Evolutionary conservation across 1,139 yeast genomes (phyloP).

Genomic region (Yamadazyma sp.): DNA sequence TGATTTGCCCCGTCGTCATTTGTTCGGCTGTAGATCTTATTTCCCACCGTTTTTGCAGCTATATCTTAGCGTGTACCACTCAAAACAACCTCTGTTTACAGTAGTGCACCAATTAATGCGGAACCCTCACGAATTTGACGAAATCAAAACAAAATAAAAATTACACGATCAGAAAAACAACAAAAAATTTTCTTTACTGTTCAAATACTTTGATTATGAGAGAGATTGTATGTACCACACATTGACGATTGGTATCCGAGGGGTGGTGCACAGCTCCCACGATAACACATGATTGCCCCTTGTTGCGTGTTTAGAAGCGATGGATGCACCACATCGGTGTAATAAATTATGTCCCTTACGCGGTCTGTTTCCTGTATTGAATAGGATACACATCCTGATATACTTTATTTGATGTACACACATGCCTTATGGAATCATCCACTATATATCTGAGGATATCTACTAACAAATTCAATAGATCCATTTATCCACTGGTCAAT

Average conservation of each 20-base stretch:
- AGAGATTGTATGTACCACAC: constrained; percentile 51
- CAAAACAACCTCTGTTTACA: not conserved
- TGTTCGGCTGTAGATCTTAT: no score
- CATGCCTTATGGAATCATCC: no score
- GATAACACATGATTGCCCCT: not conserved
- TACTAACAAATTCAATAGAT: constrained; percentile 47
- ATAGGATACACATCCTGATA: not conserved
- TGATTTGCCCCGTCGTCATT: no score
- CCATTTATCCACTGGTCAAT: constrained; percentile 96
- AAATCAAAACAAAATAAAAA: constrained; percentile 18
- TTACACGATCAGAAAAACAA: constrained; percentile 16
- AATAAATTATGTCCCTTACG: not conserved
- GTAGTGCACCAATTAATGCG: not conserved
- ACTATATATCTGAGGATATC: constrained; percentile 11
- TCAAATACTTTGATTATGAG: constrained; percentile 38
- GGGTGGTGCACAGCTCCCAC: not conserved
- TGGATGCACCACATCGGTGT: not conserved
- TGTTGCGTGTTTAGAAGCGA: not conserved
- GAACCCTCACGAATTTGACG: constrained; percentile 7
- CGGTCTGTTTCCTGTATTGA: constrained; percentile 1
- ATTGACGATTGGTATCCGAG: not conserved
- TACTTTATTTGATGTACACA: not conserved
- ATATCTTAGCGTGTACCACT: not conserved
- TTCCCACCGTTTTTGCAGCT: not conserved
- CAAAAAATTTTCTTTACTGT: constrained; percentile 7